These are phyloP conservation scores for Rhodotorula sp. DNA, from an alignment of 1,284 basidiomycete species.

Conservation along the genomic window DNA sequence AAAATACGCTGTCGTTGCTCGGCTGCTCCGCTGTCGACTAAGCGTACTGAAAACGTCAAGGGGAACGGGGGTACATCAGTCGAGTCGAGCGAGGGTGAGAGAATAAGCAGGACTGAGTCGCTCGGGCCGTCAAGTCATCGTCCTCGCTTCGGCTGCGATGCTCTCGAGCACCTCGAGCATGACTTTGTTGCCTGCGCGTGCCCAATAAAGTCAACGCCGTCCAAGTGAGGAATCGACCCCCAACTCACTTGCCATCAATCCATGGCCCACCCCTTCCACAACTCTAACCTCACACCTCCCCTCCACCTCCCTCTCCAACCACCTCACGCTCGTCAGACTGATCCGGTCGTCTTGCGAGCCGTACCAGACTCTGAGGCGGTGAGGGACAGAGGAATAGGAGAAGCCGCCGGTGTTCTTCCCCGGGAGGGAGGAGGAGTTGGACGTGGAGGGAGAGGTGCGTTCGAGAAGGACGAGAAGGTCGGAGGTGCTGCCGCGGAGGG, in stretches of 20 bases:
- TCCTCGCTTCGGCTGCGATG: conserved; percentile 48
- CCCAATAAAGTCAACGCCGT: too few relatives aligned
- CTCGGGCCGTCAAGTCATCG: neutral
- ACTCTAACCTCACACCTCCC: conserved; percentile 67
- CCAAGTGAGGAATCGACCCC: neutral
- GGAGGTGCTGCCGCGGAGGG: conserved; percentile 80
- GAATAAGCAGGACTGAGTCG: too few relatives aligned
- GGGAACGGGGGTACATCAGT: too few relatives aligned
- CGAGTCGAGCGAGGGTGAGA: too few relatives aligned
- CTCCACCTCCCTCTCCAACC: conserved; percentile 83
- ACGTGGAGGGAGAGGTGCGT: conserved; percentile 60
- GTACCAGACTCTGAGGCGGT: conserved; percentile 85
- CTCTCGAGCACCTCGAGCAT: conserved; percentile 82
- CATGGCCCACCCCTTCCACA: conserved; percentile 83
- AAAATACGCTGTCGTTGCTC: too few relatives aligned
- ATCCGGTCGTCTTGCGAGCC: conserved; percentile 92
- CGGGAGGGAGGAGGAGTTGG: conserved; percentile 23
- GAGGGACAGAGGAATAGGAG: conserved; percentile 63
- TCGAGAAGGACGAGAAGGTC: conserved; percentile 89
- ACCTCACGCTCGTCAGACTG: conserved; percentile 71
- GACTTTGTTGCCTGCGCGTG: conserved; percentile 60
- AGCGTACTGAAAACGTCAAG: too few relatives aligned
- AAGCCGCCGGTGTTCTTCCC: conserved; percentile 46
- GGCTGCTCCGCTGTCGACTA: too few relatives aligned
- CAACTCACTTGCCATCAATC: conserved; percentile 72